These are phyloP conservation scores for Coemansia sp. DNA, from an alignment of 192 early-diverging fungal species.

Conservation along the genomic window DNA sequence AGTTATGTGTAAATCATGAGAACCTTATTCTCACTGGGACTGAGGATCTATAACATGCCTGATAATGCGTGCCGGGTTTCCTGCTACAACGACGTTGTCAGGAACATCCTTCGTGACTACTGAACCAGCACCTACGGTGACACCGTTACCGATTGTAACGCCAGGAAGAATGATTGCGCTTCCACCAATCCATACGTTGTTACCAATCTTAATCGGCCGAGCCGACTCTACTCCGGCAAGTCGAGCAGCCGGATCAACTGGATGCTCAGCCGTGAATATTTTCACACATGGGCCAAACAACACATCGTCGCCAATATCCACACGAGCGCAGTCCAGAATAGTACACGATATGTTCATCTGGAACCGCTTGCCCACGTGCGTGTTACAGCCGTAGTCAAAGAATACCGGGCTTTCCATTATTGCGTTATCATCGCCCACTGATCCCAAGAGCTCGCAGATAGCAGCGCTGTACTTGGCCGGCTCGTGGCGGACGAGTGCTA, in stretches of 20 bases:
- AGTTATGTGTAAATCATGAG: too few species aligned
- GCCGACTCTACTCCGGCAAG: constrained; percentile 23
- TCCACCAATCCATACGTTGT: constrained; percentile 89
- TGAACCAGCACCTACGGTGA: constrained; percentile 71
- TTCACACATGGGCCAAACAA: constrained; percentile 77
- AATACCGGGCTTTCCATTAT: constrained; percentile 66
- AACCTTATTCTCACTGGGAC: too few species aligned
- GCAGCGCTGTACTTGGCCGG: constrained; percentile 18
- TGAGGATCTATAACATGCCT: too few species aligned
- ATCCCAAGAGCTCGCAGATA: constrained; percentile 57
- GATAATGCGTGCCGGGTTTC: constrained; percentile 84
- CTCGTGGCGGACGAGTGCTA: constrained; percentile 29
- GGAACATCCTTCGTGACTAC: constrained; percentile 89
- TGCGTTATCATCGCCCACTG: constrained; percentile 54
- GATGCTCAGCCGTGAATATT: constrained; percentile 71
- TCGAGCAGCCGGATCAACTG: constrained; percentile 56
- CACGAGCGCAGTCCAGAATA: constrained; percentile 71
- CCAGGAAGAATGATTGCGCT: constrained; percentile 76
- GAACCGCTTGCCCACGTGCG: constrained; percentile 67
- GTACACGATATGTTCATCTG: constrained; percentile 75
- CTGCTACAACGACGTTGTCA: constrained; percentile 71
- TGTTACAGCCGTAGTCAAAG: constrained; percentile 79
- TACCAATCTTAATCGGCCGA: constrained; percentile 63
- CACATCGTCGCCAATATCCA: constrained; percentile 72
- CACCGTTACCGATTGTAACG: constrained; percentile 81